phyloP scores from a whole-genome alignment of 306 rosid genomes.

The Fragaria ananassa region DNA sequence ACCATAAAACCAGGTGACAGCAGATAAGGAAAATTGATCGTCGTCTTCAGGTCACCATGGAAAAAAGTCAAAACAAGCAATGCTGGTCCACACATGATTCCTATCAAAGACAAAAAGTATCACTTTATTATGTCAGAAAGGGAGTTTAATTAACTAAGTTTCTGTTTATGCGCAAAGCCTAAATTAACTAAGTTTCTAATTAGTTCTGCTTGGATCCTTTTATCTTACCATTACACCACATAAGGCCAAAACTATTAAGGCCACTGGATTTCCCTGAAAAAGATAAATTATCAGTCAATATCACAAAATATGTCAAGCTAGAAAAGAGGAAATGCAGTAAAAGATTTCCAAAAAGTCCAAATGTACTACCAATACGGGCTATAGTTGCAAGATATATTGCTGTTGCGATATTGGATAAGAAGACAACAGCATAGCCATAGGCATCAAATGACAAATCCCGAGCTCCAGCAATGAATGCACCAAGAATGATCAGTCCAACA shows the following conservation, averaged over 20 bases:
- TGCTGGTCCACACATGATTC: slow-evolving; percentile 72
- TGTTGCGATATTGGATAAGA: slow-evolving; percentile 79
- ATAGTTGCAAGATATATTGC: slow-evolving; percentile 96
- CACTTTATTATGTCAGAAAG: slow-evolving; percentile 15
- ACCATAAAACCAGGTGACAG: slow-evolving; percentile 83
- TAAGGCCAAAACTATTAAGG: slow-evolving; percentile 96
- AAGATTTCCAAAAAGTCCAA: slow-evolving; percentile 17
- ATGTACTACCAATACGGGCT: slow-evolving; percentile 70
- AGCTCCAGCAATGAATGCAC: slow-evolving; percentile 92
- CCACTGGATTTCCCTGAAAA: slow-evolving; percentile 91
- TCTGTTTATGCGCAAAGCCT: background rate
- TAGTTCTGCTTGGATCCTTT: slow-evolving; percentile 20
- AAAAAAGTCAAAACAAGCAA: slow-evolving; percentile 72
- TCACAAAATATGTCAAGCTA: slow-evolving; percentile 24
- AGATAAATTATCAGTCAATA: slow-evolving; percentile 19
- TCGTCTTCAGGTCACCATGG: slow-evolving; percentile 71
- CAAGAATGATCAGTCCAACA: slow-evolving; percentile 86
- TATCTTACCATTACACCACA: slow-evolving; percentile 95
- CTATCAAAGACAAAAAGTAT: slow-evolving; percentile 32
- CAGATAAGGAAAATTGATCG: slow-evolving; percentile 62
- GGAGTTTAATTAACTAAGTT: slow-evolving; percentile 10
- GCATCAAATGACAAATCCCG: slow-evolving; percentile 88
- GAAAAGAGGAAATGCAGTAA: slow-evolving; percentile 20
- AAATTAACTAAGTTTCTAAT: slow-evolving; percentile 14
- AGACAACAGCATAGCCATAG: slow-evolving; percentile 80